Evolutionary conservation across 345 rosid species (phyloP), one percentile per base, ranked within the genome.

Genomic region (Erodium maritimum): DNA sequence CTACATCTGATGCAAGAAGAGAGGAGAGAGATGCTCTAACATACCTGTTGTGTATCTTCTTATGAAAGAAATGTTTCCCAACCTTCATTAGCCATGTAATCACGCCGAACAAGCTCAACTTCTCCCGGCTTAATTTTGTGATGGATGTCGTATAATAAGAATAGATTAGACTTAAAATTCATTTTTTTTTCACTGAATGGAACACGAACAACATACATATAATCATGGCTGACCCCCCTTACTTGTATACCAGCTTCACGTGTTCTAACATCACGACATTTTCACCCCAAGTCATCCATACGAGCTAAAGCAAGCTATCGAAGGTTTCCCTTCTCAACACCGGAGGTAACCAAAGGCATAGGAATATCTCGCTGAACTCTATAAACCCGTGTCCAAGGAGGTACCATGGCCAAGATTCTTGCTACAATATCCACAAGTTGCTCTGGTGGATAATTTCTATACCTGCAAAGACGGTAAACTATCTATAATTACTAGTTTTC

Each of bases 191-290:
- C 23, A 60, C 46, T 45, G n/a, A n/a, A 17, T 21, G 42, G 1
- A 21, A 59, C 55, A 67, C 11, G 20, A 61, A 55, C 5, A 17
- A 23, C 37, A 10, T 54, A 56, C 23, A 42, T 45, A 17, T 21
- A 61, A 37, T 6, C 48, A 65, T 34, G 50, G 29, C 34, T 59
- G 37, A 22, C 23, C 45, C 42, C 33, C 18, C 59, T 63, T 42
- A 83, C 99, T 90, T 93, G 96, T 66, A 94, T 94, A 71, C 99
- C 99, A 64, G 99, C 99, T 75, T 94, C 99, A 52, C 95, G 96
- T 52, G 96, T 85, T 48, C 96, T 87, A 57, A 94, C 99, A 82
- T 94, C 97, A 58, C 97, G 96, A 67, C 99, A 94, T 65, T 94
- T 94, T 65, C 85, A 78, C 59, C 99, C 96, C 73, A 94, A 80